Conservation (phyloP, 1,139 yeast species). For the Debaryomyces nepalensis region DNA sequence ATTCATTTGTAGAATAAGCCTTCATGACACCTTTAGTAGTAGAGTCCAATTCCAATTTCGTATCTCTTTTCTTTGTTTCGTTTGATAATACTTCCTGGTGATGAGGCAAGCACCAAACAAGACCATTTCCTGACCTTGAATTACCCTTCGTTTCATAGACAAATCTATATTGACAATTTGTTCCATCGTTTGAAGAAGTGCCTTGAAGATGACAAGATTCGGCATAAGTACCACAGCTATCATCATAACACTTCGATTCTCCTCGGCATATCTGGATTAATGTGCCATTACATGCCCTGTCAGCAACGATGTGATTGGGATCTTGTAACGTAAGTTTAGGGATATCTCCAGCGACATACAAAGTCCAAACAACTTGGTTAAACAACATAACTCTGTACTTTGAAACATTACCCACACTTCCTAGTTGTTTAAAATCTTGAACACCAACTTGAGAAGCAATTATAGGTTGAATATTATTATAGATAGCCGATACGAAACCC, state of each 20-base stretch:
- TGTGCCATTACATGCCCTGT: slow-evolving; percentile 30
- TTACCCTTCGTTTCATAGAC: slow-evolving; percentile 34
- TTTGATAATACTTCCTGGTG: slow-evolving; percentile 55
- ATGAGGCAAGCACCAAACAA: slow-evolving; percentile 69
- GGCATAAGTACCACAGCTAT: slow-evolving; percentile 49
- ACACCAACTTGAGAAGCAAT: slow-evolving; percentile 69
- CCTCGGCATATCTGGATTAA: slow-evolving; percentile 55
- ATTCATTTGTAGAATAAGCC: slow-evolving; percentile 55
- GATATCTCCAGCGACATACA: slow-evolving; percentile 39
- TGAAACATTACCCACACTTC: slow-evolving; percentile 21
- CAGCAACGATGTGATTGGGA: slow-evolving; percentile 56
- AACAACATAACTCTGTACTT: slow-evolving; percentile 42
- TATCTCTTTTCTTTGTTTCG: slow-evolving; percentile 24
- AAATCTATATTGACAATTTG: slow-evolving; percentile 35
- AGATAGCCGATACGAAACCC: slow-evolving; percentile 72
- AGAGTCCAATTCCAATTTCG: slow-evolving; percentile 57
- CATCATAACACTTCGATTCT: slow-evolving; percentile 50
- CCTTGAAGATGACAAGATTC: slow-evolving; percentile 31
- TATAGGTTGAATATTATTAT: slow-evolving; percentile 56
- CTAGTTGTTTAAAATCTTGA: slow-evolving; percentile 36
- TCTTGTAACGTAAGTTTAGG: slow-evolving; percentile 49
- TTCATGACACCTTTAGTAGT: slow-evolving; percentile 72
- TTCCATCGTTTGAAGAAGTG: slow-evolving; percentile 24
- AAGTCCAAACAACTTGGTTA: slow-evolving; percentile 48
- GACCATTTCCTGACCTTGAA: slow-evolving; percentile 35